Conservation (phyloP, 2,329 filamentous ascomycete species). For the Sclerotinia trifoliorum region DNA sequence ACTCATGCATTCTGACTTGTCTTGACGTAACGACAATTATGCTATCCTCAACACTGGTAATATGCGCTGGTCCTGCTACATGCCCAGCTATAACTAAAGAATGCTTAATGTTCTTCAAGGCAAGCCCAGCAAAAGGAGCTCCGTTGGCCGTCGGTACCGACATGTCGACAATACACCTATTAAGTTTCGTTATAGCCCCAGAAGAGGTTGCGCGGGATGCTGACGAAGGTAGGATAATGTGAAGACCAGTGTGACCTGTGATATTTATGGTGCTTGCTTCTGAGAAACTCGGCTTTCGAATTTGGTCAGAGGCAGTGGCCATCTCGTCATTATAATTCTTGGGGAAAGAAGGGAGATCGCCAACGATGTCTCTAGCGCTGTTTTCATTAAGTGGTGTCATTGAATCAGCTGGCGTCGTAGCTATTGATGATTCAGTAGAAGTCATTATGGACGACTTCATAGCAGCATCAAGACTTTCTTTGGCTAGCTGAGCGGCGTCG, state of each 20-base stretch:
- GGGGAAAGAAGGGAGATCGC: slow-evolving; percentile 42
- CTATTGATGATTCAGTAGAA: slow-evolving; percentile 44
- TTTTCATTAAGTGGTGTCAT: slow-evolving; percentile 32
- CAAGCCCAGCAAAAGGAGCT: slow-evolving; percentile 67
- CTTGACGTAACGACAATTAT: slow-evolving; percentile 75
- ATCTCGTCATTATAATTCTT: slow-evolving; percentile 61
- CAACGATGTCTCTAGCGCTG: slow-evolving; percentile 41
- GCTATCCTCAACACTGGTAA: slow-evolving; percentile 71
- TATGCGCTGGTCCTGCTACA: slow-evolving; percentile 77
- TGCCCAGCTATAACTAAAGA: slow-evolving; percentile 76
- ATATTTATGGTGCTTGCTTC: slow-evolving; percentile 62
- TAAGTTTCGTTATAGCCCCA: slow-evolving; percentile 68
- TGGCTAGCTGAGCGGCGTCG: slow-evolving; percentile 54
- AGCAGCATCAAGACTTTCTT: slow-evolving; percentile 46
- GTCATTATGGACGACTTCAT: slow-evolving; percentile 39
- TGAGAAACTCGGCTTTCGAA: slow-evolving; percentile 64
- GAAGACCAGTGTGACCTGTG: slow-evolving; percentile 62
- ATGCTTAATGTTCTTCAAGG: slow-evolving; percentile 65
- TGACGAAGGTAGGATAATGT: slow-evolving; percentile 74
- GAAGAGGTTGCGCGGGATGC: slow-evolving; percentile 70
- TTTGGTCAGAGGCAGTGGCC: slow-evolving; percentile 40
- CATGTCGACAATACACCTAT: slow-evolving; percentile 76
- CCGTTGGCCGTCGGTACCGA: slow-evolving; percentile 61
- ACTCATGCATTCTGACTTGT: slow-evolving; percentile 94
- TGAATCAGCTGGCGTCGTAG: slow-evolving; percentile 40